These are phyloP conservation scores for Orychophragmus violaceus DNA, from an alignment of 345 rosid species.

Conservation along the genomic window DNA sequence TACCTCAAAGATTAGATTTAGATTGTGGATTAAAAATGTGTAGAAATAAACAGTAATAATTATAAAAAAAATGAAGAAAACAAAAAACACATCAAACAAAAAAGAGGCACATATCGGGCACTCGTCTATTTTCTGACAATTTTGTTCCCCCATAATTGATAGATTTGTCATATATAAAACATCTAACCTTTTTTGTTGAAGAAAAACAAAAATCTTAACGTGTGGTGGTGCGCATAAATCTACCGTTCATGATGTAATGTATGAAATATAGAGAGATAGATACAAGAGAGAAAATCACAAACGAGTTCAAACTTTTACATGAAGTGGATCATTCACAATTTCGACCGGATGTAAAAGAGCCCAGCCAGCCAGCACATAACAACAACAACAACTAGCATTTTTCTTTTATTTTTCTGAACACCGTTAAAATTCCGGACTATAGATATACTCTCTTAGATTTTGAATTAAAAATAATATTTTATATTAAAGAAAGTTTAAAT, in stretches of 20 bases:
- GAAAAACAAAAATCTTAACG: background rate
- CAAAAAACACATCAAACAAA: background rate
- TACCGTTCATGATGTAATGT: background rate
- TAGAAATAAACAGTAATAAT: background rate
- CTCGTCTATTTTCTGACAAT: constrained; percentile 4
- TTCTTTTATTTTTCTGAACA: no score
- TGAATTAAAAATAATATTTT: no score
- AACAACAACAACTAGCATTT: no score
- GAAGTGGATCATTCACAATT: background rate
- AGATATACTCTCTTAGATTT: no score
- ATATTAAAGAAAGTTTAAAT: no score
- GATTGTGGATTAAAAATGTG: no score
- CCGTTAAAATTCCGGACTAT: no score
- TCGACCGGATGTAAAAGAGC: background rate
- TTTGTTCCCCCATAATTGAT: constrained; percentile 16
- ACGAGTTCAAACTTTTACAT: background rate
- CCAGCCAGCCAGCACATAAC: background rate
- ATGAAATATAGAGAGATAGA: background rate
- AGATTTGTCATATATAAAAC: background rate
- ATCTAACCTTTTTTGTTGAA: background rate
- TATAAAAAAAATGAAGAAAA: background rate
- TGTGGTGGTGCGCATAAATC: background rate
- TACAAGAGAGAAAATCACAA: background rate
- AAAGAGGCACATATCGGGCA: background rate
- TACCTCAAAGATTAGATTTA: no score